phyloP scores from a whole-genome alignment of 2,329 filamentous ascomycete genomes.

The Diaporthe australafricana region DNA sequence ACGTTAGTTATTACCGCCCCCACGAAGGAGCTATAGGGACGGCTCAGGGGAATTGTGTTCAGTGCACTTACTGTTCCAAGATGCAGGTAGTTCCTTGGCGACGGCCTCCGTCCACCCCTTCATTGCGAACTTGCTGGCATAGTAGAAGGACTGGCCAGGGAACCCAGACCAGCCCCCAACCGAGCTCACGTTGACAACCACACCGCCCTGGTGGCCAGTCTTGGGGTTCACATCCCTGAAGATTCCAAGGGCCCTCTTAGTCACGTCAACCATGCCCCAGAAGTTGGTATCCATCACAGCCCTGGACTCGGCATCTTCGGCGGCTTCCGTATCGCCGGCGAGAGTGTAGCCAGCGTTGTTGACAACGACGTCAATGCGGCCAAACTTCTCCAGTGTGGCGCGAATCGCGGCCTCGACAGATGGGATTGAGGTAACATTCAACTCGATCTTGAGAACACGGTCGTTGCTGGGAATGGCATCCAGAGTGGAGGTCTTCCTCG shows the following conservation, averaged over 20 bases:
- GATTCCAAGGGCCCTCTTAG: conserved; percentile 41
- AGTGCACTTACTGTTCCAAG: conserved; percentile 42
- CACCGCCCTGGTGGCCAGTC: conserved; percentile 39
- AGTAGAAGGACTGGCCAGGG: conserved; percentile 41
- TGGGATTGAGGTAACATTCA: conserved; percentile 58
- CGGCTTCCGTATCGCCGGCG: conserved; percentile 46
- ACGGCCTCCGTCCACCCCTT: conserved; percentile 43
- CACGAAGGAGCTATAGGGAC: too few species aligned
- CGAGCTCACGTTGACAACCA: conserved; percentile 42
- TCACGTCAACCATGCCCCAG: conserved; percentile 43
- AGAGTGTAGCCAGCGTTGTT: conserved; percentile 57
- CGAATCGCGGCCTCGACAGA: conserved; percentile 52
- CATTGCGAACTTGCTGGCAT: conserved; percentile 42
- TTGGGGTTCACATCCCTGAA: conserved; percentile 43
- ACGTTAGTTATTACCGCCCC: too few species aligned
- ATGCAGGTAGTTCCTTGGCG: conserved; percentile 39
- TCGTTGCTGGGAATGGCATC: conserved; percentile 51
- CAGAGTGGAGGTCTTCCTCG: conserved; percentile 56
- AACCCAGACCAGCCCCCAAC: conserved; percentile 39
- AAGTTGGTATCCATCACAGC: conserved; percentile 45
- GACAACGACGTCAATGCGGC: conserved; percentile 48
- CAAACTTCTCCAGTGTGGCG: conserved; percentile 47
- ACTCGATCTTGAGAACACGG: conserved; percentile 55
- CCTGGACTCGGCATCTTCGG: conserved; percentile 41
- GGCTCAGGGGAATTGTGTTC: too few species aligned